Evolutionary conservation across 75 land plant genomes (phyloP).

Genomic region (Selaginella moellendorffii): DNA sequence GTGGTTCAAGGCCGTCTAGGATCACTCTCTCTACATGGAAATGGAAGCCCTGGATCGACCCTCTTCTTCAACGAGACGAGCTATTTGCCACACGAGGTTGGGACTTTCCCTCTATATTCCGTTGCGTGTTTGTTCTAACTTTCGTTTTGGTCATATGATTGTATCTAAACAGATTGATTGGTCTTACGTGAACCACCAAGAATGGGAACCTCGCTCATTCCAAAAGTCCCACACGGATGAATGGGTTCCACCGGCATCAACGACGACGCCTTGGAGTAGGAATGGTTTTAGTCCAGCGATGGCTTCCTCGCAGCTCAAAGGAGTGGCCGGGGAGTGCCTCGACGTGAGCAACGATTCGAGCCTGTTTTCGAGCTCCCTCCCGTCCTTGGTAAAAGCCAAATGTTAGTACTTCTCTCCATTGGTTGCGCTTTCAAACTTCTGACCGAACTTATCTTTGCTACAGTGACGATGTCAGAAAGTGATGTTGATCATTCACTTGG

Average conservation of each 20-base stretch:
- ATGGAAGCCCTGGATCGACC: not conserved
- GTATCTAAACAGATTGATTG: not conserved
- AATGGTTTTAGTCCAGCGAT: not conserved
- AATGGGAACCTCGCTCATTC: not conserved
- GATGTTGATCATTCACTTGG: no score
- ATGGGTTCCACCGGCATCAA: not conserved
- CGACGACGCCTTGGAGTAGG: not conserved
- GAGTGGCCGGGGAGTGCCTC: no score
- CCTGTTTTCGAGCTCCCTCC: conserved; percentile 60
- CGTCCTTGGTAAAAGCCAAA: conserved; percentile 49
- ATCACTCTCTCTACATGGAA: not conserved
- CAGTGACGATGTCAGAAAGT: not conserved
- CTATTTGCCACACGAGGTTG: not conserved
- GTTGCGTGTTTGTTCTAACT: not conserved
- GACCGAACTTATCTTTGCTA: not conserved
- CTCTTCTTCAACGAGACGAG: not conserved
- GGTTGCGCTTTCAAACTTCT: no score
- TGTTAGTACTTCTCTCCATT: conserved; percentile 28
- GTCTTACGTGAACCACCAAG: not conserved
- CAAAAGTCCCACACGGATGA: not conserved
- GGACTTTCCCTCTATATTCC: not conserved
- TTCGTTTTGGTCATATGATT: not conserved
- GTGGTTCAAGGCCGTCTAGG: not conserved
- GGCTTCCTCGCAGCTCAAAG: not conserved
- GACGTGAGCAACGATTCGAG: conserved; percentile 24